Conservation (phyloP, 345 rosid genomes). For the Murraya koenigii region DNA sequence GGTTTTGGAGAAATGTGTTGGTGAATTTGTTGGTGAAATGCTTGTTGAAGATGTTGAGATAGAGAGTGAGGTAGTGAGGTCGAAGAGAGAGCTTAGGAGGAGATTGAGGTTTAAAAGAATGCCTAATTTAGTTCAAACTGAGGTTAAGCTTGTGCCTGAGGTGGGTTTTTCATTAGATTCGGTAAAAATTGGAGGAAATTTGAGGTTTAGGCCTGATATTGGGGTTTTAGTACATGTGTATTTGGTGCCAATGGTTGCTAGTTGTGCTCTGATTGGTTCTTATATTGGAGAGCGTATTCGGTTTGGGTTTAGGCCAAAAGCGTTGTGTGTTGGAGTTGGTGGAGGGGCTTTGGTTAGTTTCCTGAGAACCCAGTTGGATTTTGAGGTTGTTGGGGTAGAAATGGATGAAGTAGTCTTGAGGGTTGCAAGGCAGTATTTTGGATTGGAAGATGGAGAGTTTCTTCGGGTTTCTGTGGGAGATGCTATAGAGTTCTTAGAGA, state of each 20-base stretch:
- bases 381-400: constrained; percentile 70
- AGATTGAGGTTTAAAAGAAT: constrained; percentile 83
- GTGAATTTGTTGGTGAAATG: constrained; percentile 69
- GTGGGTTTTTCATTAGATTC: constrained; percentile 2
- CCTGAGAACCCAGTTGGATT: constrained; percentile 48
- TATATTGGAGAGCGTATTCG: constrained; percentile 23
- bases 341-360: constrained; percentile 83
- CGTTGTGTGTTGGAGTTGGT: constrained; percentile 77
- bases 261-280: constrained; percentile 42
- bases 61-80: constrained; percentile 18
- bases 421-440: constrained; percentile 60
- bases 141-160: constrained; percentile 41
- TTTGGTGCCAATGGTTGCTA: constrained; percentile 74
- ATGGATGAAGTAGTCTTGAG: constrained; percentile 63
- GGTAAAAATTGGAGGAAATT: constrained; percentile 24
- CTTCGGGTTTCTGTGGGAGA: constrained; percentile 41
- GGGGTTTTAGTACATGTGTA: constrained; percentile 69
- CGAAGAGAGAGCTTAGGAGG: constrained; percentile 60
- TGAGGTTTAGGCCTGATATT: constrained; percentile 42
- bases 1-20: constrained; percentile 48
- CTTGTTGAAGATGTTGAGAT: constrained; percentile 74
- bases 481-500: constrained; percentile 52
- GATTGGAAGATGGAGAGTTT: constrained; percentile 46
- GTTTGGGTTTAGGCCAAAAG: constrained; percentile 42
- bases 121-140: constrained; percentile 79